These are phyloP conservation scores for Creolimax fragrantissima DNA, from an alignment of 78 protist species.

Conservation along the genomic window DNA sequence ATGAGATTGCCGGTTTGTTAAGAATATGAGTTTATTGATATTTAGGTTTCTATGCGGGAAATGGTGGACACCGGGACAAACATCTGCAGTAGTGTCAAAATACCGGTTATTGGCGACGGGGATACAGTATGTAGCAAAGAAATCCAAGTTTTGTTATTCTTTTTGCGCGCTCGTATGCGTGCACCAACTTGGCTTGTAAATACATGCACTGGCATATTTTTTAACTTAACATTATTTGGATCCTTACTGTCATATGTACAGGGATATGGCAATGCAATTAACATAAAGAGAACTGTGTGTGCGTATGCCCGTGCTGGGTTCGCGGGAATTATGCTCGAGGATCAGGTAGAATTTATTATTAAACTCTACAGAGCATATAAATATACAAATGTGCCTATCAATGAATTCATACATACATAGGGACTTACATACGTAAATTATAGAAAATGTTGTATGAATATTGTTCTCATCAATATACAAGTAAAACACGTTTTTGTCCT, in stretches of 20 bases:
- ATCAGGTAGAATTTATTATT: not conserved
- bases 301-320: not conserved
- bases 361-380: too few relatives aligned
- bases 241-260: not conserved
- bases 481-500: too few relatives aligned
- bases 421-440: too few relatives aligned
- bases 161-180: too few relatives aligned
- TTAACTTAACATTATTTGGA: too few relatives aligned
- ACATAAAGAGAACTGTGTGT: not conserved
- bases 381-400: not conserved
- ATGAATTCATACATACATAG: not conserved
- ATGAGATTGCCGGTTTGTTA: too few relatives aligned
- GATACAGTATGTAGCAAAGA: not conserved
- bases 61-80: not conserved
- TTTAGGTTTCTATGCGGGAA: not conserved
- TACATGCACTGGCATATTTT: too few relatives aligned
- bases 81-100: not conserved
- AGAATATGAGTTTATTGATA: too few relatives aligned
- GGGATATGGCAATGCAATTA: slow-evolving; percentile 1
- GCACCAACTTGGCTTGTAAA: too few relatives aligned
- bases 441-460: too few relatives aligned
- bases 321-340: not conserved
- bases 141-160: too few relatives aligned
- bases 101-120: not conserved
- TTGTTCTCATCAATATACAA: too few relatives aligned